Base-by-base conservation (phyloP, 2,329 filamentous ascomycete genomes). In the Arthrobotrys musiformis region DNA sequence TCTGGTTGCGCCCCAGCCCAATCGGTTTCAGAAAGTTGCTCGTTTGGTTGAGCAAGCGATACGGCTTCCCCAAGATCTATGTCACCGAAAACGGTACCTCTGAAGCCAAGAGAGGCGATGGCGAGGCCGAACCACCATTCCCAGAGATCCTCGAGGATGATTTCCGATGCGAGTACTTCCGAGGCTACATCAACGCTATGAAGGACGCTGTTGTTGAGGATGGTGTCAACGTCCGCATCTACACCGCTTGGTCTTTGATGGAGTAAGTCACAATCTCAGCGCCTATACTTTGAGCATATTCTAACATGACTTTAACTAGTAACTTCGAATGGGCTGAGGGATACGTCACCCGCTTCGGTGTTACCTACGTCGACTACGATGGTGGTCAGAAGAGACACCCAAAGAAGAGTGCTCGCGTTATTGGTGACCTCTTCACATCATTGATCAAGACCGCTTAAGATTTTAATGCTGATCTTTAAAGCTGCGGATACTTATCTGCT, bases 291-390 rank as follows among this genome's bases (percentile, higher is more conserved):
- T 48, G 13, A 28, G 7, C 19, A 37, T 33, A 66, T 11, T 76
- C 64, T 70, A 60, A 56, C 56, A 75, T n/a, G 44, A 33, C 37
- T 70, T 17, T 11, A 50, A 81, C 68, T 81, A 89, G 87, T 84
- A 94, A 94, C 85, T 94, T 94, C 81, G 92, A 94, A 84, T 94
- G 92, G 92, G 92, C 93, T n/a, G 93, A 96, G 83, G 93, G 93
- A 9, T 97, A 94, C 82, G 90, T 92, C 85, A 95, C 92, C 48
- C 88, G 93, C 44, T 96, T 96, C 81, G 93, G 93, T 26, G 92
- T 93, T 70, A 92, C 90, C 5, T 95, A 88, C 82, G 92, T 96
- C 63, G 92, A 96, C 84, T 96, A 95, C 83, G 85, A 89, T 80
- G 88, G 92, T 79, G 90, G 89, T 24, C 93, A 96, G 86, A 92